Conservation (phyloP, 2,329 filamentous ascomycete genomes). For the Tolypocladium paradoxum region DNA sequence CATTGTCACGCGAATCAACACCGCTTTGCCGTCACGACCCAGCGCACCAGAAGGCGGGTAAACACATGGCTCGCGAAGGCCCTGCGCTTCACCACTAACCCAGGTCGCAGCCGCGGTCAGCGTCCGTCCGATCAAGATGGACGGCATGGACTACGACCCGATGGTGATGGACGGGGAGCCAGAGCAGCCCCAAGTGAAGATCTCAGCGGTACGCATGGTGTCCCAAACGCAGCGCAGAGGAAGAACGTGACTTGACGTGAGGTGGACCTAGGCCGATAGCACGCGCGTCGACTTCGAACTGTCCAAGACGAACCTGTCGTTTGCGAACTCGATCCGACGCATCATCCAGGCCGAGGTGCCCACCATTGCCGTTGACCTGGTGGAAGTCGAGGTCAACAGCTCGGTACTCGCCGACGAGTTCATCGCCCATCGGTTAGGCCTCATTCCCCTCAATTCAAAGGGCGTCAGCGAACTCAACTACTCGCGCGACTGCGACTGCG, state of each 20-base stretch:
- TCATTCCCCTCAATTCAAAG: constrained; percentile 78
- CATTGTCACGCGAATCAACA: not conserved
- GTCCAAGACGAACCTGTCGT: constrained; percentile 75
- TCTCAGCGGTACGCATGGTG: constrained; percentile 41
- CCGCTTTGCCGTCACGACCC: not conserved
- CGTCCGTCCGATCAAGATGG: constrained; percentile 17
- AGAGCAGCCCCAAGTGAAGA: constrained; percentile 46
- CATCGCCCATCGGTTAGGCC: constrained; percentile 80
- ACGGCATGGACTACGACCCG: constrained; percentile 48
- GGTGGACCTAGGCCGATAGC: constrained; percentile 52
- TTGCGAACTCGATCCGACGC: constrained; percentile 87
- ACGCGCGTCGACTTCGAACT: constrained; percentile 87
- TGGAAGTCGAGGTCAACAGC: constrained; percentile 86
- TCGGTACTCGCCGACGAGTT: constrained; percentile 97
- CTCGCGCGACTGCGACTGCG: constrained; percentile 91
- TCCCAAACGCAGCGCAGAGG: no score
- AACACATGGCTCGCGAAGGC: not conserved
- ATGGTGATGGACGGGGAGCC: constrained; percentile 50
- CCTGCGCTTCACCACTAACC: not conserved
- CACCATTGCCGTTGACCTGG: constrained; percentile 87
- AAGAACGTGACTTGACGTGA: not conserved
- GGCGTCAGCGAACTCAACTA: constrained; percentile 76
- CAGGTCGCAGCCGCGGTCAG: constrained; percentile 1
- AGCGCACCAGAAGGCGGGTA: not conserved
- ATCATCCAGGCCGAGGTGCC: constrained; percentile 89